Conservation (phyloP, 805 yeast species). For the Metahyphopichia silvanorum region DNA sequence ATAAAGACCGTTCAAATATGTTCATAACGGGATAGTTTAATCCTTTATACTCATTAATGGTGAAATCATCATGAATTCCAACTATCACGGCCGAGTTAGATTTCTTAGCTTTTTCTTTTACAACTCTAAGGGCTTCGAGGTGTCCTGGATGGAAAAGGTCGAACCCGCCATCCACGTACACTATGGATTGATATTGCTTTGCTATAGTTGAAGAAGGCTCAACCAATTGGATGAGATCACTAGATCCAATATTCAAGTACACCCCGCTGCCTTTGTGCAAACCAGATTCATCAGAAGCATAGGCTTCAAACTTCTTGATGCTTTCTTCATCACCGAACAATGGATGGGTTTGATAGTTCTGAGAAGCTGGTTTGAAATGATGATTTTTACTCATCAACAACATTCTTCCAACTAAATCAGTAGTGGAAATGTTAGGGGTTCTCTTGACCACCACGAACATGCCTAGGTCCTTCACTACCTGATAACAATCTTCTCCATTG, state of each 20-base stretch:
- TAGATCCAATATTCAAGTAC: conserved; percentile 33
- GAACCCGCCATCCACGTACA: conserved; percentile 79
- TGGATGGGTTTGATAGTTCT: conserved; percentile 18
- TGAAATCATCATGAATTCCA: conserved; percentile 62
- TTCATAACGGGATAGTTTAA: conserved; percentile 82
- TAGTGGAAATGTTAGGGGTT: conserved; percentile 91
- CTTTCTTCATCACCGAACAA: conserved; percentile 32
- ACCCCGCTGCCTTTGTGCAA: conserved; percentile 56
- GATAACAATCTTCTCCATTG: conserved; percentile 90
- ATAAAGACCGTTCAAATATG: conserved; percentile 75
- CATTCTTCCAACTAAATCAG: conserved; percentile 91
- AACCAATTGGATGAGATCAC: conserved; percentile 27
- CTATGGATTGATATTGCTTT: conserved; percentile 20
- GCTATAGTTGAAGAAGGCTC: conserved; percentile 22
- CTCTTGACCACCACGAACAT: conserved; percentile 87
- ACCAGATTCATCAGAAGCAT: conserved; percentile 67
- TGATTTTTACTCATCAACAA: conserved; percentile 58
- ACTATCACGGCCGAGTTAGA: conserved; percentile 52
- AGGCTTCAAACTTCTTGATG: conserved; percentile 43
- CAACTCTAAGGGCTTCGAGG: conserved; percentile 61
- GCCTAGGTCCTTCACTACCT: conserved; percentile 77
- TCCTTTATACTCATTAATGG: conserved; percentile 56
- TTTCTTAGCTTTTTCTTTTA: conserved; percentile 33
- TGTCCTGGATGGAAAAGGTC: conserved; percentile 95
- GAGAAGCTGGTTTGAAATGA: conserved; percentile 41